Evolutionary conservation across 1,284 basidiomycete genomes (phyloP).

Genomic region (Tilletia setariae): DNA sequence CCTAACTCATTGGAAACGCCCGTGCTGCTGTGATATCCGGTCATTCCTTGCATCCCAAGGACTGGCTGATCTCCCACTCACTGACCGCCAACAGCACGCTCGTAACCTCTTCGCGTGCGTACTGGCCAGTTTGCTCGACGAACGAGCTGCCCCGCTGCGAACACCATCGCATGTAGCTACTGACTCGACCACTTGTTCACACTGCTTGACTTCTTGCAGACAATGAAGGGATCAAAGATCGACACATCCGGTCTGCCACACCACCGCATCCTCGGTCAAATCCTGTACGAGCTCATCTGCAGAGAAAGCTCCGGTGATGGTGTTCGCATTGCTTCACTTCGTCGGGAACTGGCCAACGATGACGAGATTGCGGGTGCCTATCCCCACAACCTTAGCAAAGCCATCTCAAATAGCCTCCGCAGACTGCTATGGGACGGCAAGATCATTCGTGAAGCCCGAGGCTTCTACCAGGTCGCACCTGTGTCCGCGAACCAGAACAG

Average conservation of each 20-base stretch:
- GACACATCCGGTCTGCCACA: slow-evolving; percentile 9
- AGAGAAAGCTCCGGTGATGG: slow-evolving; percentile 9
- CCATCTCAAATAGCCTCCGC: slow-evolving; percentile 10
- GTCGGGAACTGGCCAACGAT: slow-evolving; percentile 5
- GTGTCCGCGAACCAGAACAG: background rate
- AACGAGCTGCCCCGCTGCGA: no score
- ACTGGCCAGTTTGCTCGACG: no score
- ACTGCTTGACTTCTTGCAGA: no score
- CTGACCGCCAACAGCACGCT: no score
- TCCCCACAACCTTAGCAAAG: slow-evolving; percentile 13
- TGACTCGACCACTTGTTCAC: no score
- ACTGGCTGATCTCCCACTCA: no score
- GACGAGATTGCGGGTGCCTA: background rate
- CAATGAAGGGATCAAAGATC: slow-evolving; percentile 12
- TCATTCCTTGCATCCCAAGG: no score
- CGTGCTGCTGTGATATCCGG: no score
- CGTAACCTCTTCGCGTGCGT: no score
- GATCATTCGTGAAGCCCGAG: slow-evolving; percentile 11
- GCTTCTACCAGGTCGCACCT: slow-evolving; percentile 12
- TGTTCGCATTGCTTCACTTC: slow-evolving; percentile 5
- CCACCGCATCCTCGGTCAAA: slow-evolving; percentile 15
- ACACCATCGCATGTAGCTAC: no score
- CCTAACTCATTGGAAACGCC: no score
- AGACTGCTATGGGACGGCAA: slow-evolving; percentile 12
- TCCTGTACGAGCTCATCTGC: slow-evolving; percentile 15